Evolutionary conservation across 2,329 filamentous ascomycete species (phyloP).

Genomic region (Diplodia intermedia): DNA sequence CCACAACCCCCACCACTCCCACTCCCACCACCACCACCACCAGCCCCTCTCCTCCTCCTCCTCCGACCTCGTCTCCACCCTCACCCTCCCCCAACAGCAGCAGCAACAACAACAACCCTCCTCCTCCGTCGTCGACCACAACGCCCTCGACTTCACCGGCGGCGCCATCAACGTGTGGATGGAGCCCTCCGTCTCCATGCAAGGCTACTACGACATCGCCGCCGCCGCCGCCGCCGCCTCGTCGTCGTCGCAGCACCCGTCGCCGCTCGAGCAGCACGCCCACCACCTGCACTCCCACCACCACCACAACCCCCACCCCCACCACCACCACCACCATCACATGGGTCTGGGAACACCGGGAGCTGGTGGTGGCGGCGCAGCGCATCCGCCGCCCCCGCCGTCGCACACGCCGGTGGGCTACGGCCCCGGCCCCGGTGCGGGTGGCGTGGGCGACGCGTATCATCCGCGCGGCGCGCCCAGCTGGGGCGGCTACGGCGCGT

Average conservation of each 20-base stretch:
- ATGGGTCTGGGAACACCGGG: not conserved
- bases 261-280: constrained; percentile 11
- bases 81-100: constrained; percentile 2
- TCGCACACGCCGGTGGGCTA: constrained; percentile 23
- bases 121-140: constrained; percentile 35
- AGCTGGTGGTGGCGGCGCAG: too few relatives aligned
- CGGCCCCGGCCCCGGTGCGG: not conserved
- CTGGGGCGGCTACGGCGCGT: constrained; percentile 8
- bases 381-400: not conserved
- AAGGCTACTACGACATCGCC: constrained; percentile 24
- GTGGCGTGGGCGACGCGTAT: not conserved
- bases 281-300: constrained; percentile 10
- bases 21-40: not conserved
- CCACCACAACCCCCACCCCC: not conserved
- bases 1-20: not conserved
- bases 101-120: too few relatives aligned
- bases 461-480: constrained; percentile 1
- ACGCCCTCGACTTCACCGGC: constrained; percentile 51
- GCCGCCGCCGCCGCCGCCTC: not conserved
- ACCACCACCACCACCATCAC: not conserved
- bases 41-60: constrained; percentile 36
- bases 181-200: constrained; percentile 43
- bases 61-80: constrained; percentile 14
- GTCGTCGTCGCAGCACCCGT: constrained; percentile 1
- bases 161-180: constrained; percentile 52